These are phyloP conservation scores for Coemansia sp. DNA, from an alignment of 192 early-diverging fungal species.

Conservation along the genomic window DNA sequence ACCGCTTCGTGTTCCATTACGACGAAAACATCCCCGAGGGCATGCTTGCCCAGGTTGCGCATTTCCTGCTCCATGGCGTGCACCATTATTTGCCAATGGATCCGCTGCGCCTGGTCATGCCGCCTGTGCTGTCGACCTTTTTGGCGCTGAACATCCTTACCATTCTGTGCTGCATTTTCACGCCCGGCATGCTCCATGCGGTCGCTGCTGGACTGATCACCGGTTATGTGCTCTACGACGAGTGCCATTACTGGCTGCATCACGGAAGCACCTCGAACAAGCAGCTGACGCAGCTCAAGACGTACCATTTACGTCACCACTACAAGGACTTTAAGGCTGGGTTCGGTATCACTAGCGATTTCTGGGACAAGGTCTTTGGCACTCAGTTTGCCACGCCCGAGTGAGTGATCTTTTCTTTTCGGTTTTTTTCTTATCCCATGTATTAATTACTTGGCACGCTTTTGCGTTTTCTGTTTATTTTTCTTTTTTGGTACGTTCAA, in stretches of 20 bases:
- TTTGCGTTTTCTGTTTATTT: slow-evolving; percentile 4
- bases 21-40: slow-evolving; percentile 88
- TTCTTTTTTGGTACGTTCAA: slow-evolving; percentile 6
- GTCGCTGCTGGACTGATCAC: slow-evolving; percentile 72
- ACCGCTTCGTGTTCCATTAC: slow-evolving; percentile 93
- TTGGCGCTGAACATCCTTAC: slow-evolving; percentile 69
- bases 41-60: slow-evolving; percentile 69
- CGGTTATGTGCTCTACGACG: slow-evolving; percentile 92
- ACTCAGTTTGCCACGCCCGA: slow-evolving; percentile 54
- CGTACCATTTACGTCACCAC: slow-evolving; percentile 94
- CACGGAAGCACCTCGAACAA: slow-evolving; percentile 76
- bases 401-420: slow-evolving; percentile 1
- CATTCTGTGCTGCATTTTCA: slow-evolving; percentile 61
- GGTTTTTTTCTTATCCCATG: slow-evolving; percentile 9
- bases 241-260: slow-evolving; percentile 94
- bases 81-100: slow-evolving; percentile 98
- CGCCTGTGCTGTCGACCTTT: slow-evolving; percentile 70
- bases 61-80: slow-evolving; percentile 93
- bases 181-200: slow-evolving; percentile 65
- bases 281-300: slow-evolving; percentile 86
- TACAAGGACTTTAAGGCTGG: slow-evolving; percentile 88
- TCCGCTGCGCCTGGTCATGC: slow-evolving; percentile 94
- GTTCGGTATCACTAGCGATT: slow-evolving; percentile 88
- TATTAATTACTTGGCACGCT: background rate
- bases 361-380: slow-evolving; percentile 86